A percentile compares a stretch with the other conserved stretches of the same genome.
These are phyloP conservation scores for Eucalyptus decipiens DNA, from an alignment of 345 rosid genomes.

Conservation along the genomic window DNA sequence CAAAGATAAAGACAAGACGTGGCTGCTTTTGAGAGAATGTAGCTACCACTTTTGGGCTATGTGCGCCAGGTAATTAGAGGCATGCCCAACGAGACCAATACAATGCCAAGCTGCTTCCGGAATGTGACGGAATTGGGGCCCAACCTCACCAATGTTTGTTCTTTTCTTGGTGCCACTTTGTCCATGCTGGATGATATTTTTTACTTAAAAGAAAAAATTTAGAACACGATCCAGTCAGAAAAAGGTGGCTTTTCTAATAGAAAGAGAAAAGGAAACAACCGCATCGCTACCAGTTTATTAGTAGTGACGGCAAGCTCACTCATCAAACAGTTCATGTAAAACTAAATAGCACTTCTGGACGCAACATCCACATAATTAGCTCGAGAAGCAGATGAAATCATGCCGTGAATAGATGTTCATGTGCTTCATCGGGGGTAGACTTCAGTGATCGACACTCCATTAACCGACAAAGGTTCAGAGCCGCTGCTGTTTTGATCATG, in stretches of 20 bases:
- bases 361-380: not conserved
- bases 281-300: not conserved
- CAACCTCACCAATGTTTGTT: not conserved
- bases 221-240: not conserved
- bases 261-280: not conserved
- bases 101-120: not conserved
- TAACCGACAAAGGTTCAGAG: not conserved
- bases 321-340: not conserved
- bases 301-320: not conserved
- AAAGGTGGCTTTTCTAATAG: not conserved
- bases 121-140: not conserved
- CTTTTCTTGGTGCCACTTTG: not conserved
- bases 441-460: not conserved
- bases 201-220: not conserved
- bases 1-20: not conserved
- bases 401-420: not conserved
- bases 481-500: not conserved
- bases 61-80: not conserved
- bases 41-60: not conserved
- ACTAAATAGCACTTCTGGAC: not conserved
- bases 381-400: not conserved
- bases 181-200: not conserved
- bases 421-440: not conserved
- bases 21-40: not conserved
- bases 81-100: not conserved